phyloP scores from a whole-genome alignment of 768 basidiomycete genomes.

The Russula earlei region DNA sequence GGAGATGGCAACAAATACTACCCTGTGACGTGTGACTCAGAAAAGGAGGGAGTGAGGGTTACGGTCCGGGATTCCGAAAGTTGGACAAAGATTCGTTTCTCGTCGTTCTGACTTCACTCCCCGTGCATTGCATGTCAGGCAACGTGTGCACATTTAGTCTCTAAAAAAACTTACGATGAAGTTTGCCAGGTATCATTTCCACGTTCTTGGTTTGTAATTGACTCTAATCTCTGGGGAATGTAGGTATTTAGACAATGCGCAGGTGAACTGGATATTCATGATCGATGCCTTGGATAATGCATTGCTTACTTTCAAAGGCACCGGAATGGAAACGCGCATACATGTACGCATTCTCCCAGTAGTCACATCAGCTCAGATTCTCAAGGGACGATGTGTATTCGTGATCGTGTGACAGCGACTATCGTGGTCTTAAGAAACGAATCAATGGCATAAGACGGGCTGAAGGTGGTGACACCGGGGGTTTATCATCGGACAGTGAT shows the following conservation, averaged over 20 bases:
- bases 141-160: no score
- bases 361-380: not conserved
- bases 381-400: not conserved
- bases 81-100: no score
- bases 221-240: not conserved
- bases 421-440: slow-evolving; percentile 18
- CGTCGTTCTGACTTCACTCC: no score
- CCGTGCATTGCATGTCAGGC: no score
- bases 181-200: slow-evolving; percentile 15
- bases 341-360: slow-evolving; percentile 6
- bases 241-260: slow-evolving; percentile 18
- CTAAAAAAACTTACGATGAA: slow-evolving; percentile 5
- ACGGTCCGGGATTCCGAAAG: no score
- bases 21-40: no score
- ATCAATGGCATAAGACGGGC: slow-evolving; percentile 8
- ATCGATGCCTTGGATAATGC: not conserved
- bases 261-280: slow-evolving; percentile 7
- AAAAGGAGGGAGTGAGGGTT: no score
- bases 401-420: slow-evolving; percentile 16
- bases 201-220: not conserved
- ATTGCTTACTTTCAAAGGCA: slow-evolving; percentile 1
- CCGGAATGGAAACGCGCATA: slow-evolving; percentile 21
- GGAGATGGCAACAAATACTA: no score
- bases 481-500: slow-evolving; percentile 5
- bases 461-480: not conserved